Percentiles rank a stretch among this genome's conserved stretches.
Conservation (phyloP, 208 protist genomes). For the Porcisia hertigi region DNA sequence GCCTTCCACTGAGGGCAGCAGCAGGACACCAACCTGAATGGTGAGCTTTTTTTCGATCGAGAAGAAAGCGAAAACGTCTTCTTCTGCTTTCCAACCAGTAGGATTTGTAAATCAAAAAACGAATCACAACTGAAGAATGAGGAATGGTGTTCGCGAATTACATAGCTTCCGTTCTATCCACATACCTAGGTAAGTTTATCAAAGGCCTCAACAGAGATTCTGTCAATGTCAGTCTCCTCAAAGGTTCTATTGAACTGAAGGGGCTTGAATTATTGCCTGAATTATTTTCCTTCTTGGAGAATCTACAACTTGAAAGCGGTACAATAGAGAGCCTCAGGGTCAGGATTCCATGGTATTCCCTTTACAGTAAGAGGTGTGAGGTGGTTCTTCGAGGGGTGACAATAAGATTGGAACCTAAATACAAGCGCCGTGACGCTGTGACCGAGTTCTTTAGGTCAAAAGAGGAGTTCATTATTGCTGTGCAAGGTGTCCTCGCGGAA, state of each 20-base stretch:
- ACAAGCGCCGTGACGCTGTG: slow-evolving; percentile 1
- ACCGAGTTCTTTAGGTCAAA: slow-evolving; percentile 23
- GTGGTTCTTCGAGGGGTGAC: slow-evolving; percentile 46
- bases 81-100: slow-evolving; percentile 3
- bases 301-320: slow-evolving; percentile 38
- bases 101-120: slow-evolving; percentile 7
- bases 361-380: slow-evolving; percentile 64
- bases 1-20: not conserved
- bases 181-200: slow-evolving; percentile 65
- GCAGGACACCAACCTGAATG: not conserved
- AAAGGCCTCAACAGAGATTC: slow-evolving; percentile 59
- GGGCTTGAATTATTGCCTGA: slow-evolving; percentile 56
- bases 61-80: not conserved
- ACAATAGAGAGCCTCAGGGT: slow-evolving; percentile 51
- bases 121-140: slow-evolving; percentile 13
- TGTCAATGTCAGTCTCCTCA: slow-evolving; percentile 60
- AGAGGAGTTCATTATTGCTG: slow-evolving; percentile 18
- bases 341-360: slow-evolving; percentile 55
- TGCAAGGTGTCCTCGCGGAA: slow-evolving; percentile 9
- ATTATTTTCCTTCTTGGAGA: slow-evolving; percentile 33
- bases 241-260: slow-evolving; percentile 59
- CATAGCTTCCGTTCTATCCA: slow-evolving; percentile 47
- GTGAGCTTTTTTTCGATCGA: not conserved
- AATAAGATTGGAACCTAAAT: slow-evolving; percentile 36
- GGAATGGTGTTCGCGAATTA: slow-evolving; percentile 71